Conservation (phyloP, 345 rosid species). For the Crucihimalaya himalaica region DNA sequence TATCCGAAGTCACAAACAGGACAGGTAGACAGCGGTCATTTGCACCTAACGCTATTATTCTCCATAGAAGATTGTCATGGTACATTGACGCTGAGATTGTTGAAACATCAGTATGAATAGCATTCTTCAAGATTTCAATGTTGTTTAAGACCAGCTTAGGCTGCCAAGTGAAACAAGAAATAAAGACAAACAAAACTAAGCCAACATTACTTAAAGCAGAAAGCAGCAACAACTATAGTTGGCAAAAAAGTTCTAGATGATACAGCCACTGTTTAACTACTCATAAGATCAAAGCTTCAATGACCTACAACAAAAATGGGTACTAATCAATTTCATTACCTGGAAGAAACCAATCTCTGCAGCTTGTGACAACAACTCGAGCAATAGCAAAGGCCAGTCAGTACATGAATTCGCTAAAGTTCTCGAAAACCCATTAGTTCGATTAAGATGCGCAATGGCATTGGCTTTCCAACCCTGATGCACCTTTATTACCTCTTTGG, state of each 20-base stretch:
- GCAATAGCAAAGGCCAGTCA: constrained; percentile 89
- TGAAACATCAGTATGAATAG: constrained; percentile 64
- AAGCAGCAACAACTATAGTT: neutral
- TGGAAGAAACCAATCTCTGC: constrained; percentile 87
- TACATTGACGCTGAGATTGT: constrained; percentile 65
- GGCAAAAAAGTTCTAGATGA: neutral
- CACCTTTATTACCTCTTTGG: constrained; percentile 70
- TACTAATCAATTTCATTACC: constrained; percentile 46
- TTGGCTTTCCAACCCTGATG: constrained; percentile 79
- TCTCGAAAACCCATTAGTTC: constrained; percentile 74
- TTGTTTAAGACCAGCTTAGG: constrained; percentile 96
- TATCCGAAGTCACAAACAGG: constrained; percentile 77
- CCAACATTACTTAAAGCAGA: neutral
- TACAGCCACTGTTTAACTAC: neutral
- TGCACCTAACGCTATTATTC: constrained; percentile 81
- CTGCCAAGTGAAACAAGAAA: constrained; percentile 53
- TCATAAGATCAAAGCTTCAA: neutral
- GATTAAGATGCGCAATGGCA: constrained; percentile 78
- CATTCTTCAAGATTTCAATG: constrained; percentile 75
- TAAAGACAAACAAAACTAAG: constrained; percentile 20
- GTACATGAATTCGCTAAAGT: constrained; percentile 80
- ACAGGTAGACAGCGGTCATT: constrained; percentile 86
- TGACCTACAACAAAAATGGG: neutral
- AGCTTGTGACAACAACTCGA: constrained; percentile 90
- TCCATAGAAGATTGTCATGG: constrained; percentile 92